Evolutionary conservation across 208 protist genomes (phyloP).

Genomic region (Porcisia hertigi): DNA sequence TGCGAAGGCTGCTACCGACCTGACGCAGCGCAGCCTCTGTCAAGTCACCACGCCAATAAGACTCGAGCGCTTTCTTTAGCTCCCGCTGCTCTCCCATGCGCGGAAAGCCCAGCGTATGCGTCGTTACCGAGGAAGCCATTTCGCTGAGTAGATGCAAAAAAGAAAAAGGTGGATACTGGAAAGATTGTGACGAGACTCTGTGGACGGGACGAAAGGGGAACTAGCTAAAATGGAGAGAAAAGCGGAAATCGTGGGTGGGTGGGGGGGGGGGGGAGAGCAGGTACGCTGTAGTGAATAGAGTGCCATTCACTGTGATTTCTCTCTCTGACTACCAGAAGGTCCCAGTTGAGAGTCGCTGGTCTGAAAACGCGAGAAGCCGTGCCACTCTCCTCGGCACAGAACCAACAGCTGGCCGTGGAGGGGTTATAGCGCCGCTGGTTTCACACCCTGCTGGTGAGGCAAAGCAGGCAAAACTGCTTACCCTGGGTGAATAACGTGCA

Average conservation of each 20-base stretch:
- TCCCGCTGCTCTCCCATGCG: conserved; percentile 67
- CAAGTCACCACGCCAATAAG: conserved; percentile 79
- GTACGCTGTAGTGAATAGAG: background rate
- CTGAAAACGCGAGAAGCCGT: background rate
- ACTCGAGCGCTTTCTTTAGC: conserved; percentile 56
- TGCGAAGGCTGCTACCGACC: conserved; percentile 37
- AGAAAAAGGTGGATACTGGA: background rate
- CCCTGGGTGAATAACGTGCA: background rate
- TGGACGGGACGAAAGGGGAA: background rate
- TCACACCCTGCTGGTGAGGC: background rate
- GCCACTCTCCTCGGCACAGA: background rate
- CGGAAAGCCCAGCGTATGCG: conserved; percentile 82
- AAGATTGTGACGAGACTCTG: background rate
- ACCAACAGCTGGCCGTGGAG: background rate
- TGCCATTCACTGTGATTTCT: background rate
- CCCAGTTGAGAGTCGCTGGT: background rate
- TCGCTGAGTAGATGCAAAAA: background rate
- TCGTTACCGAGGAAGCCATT: conserved; percentile 21
- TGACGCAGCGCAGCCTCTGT: conserved; percentile 45
- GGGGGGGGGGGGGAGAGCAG: too few species aligned
- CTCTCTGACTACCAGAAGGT: background rate
- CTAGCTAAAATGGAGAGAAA: background rate
- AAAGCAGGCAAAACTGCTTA: background rate
- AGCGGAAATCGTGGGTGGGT: too few species aligned
- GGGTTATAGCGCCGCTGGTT: too few species aligned